Evolutionary conservation across 495 filamentous ascomycete genomes (phyloP).

Genomic region (Penicillium fimorum): DNA sequence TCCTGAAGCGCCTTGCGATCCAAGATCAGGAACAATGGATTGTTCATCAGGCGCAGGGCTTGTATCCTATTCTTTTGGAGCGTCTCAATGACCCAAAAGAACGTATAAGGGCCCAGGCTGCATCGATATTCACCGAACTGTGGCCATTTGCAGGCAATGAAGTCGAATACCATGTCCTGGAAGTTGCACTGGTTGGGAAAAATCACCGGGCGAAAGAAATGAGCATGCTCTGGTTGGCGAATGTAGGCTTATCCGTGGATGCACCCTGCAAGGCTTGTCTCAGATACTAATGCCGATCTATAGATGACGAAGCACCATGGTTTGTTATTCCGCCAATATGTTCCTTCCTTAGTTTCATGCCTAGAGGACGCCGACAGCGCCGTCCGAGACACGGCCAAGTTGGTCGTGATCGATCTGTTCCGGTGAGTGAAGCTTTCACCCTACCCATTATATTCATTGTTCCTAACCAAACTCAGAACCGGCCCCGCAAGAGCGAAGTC

Average conservation of each 20-base stretch:
- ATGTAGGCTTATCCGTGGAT: conserved; percentile 49
- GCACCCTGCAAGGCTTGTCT: conserved; percentile 4
- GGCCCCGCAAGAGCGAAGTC: conserved; percentile 81
- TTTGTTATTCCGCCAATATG: conserved; percentile 77
- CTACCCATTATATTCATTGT: conserved; percentile 8
- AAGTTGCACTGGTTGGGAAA: conserved; percentile 71
- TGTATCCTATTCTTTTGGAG: conserved; percentile 73
- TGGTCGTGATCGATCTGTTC: conserved; percentile 80
- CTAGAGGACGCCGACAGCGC: conserved; percentile 85
- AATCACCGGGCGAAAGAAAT: conserved; percentile 80
- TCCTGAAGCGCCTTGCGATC: conserved; percentile 75
- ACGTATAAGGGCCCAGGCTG: conserved; percentile 67
- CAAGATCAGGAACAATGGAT: conserved; percentile 72
- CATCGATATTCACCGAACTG: conserved; percentile 67
- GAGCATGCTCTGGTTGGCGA: conserved; percentile 73
- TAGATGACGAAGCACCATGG: conserved; percentile 76
- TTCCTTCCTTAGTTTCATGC: conserved; percentile 75
- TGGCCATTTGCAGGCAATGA: conserved; percentile 66
- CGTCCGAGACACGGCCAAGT: conserved; percentile 81
- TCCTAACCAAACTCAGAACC: conserved; percentile 46
- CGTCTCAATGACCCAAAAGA: conserved; percentile 88
- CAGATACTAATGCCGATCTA: conserved; percentile 11
- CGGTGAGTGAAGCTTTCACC: conserved; percentile 48
- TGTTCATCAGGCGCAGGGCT: conserved; percentile 60
- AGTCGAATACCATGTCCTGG: conserved; percentile 76